Percentiles rank a stretch among this genome's conserved stretches.
Conservation (phyloP, 352 stramenopile genomes). For the Ochromonadaceae sp. region DNA sequence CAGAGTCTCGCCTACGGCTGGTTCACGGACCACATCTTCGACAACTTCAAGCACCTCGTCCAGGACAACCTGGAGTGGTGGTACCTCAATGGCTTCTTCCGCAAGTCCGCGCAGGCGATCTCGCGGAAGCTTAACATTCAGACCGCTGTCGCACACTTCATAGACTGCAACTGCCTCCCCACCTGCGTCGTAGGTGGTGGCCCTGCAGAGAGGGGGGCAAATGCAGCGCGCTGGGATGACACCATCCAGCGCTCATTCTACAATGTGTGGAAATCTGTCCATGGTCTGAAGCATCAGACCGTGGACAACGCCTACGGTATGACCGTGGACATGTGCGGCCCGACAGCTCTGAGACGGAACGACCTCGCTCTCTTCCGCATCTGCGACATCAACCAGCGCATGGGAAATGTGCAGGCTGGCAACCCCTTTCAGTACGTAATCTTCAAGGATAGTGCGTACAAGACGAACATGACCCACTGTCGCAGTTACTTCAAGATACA, state of each 20-base stretch:
- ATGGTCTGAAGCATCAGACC: slow-evolving; percentile 15
- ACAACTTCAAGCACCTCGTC: slow-evolving; percentile 12
- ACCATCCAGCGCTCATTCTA: slow-evolving; percentile 8
- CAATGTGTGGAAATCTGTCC: slow-evolving; percentile 13
- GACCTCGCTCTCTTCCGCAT: neutral
- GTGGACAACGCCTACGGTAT: slow-evolving; percentile 11
- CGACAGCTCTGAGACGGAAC: neutral
- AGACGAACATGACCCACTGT: too few species aligned
- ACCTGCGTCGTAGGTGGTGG: neutral
- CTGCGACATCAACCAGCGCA: neutral
- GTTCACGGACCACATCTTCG: slow-evolving; percentile 5
- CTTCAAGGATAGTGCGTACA: neutral
- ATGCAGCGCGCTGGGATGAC: neutral
- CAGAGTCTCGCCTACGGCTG: neutral
- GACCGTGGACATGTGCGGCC: neutral
- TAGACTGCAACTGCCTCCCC: neutral
- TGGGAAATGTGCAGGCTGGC: neutral
- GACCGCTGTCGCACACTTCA: neutral
- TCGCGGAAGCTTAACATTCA: neutral
- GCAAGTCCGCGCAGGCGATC: neutral
- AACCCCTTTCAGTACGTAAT: neutral
- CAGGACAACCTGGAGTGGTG: slow-evolving; percentile 10
- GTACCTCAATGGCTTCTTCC: neutral
- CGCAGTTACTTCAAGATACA: neutral
- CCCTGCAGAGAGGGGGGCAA: neutral